Evolutionary conservation across 805 yeast genomes (phyloP), one percentile per base, ranked within the genome.

Genomic region (Saccharomycopsis sp.): DNA sequence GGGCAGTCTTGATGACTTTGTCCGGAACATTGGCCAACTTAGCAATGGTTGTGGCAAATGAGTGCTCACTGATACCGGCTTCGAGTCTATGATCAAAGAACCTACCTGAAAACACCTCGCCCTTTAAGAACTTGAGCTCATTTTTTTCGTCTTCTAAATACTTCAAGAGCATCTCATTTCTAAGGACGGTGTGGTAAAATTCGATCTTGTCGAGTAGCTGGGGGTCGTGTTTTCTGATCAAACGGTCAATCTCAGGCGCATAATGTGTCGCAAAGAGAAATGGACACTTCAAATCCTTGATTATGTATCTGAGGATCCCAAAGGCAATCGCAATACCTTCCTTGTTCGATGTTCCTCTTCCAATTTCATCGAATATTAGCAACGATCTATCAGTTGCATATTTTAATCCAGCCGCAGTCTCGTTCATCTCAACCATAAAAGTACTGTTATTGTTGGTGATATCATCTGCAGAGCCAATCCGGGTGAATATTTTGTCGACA

Each of bases 361-460:
- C 97, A 22, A 91, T 83, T 66, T 91, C 97, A 70, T 91, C 97
- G 58, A 91, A 75, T 22, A 91, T 83, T 0, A 93, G 87, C 61
- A 91, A 72, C 0, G 97, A 89, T 41, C 78, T 73, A 0, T 73
- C 64, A 0, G 94, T 85, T 7, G 96, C 86, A 50, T 82, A 79
- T 44, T 79, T 74, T 42, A 91, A 68, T 41, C 91, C 89, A 51
- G 76, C 72, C 1, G 89, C 82, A 1, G 96, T 86, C 68, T 91
- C 97, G 47, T 85, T 77, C 96, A 91, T 89, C 66, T 91, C 97
- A 15, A 87, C 89, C 96, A 90, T 89, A 66, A 91, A 91, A 0
- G 97, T 90, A n/a, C 94, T 86, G 66, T 86, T 81, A 49, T 91
- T 91, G 53, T 83, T 78, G 60, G 81, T 81, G 25, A 91, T 78